Conservation (phyloP, 441 rosid species). For the Capsella rubella region DNA sequence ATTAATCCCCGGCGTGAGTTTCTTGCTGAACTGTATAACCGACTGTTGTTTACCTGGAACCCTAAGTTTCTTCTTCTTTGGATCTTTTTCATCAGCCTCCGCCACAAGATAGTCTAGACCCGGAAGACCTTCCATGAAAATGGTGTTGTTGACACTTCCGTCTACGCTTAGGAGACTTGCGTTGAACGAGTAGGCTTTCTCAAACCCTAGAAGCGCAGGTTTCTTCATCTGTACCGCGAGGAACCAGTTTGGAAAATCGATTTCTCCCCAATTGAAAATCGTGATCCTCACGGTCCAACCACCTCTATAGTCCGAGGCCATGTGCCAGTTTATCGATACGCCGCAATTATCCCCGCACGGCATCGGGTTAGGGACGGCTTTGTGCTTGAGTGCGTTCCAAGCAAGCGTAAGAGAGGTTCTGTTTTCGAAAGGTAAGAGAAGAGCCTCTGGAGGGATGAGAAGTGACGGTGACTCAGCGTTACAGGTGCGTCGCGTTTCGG, state of each 20-base stretch:
- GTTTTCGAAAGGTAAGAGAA: constrained; percentile 61
- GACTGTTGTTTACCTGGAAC: constrained; percentile 63
- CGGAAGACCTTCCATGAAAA: constrained; percentile 53
- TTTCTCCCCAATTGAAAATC: constrained; percentile 61
- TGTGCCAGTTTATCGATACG: constrained; percentile 62
- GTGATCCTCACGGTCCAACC: constrained; percentile 66
- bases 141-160: constrained; percentile 50
- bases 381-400: constrained; percentile 51
- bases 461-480: constrained; percentile 49
- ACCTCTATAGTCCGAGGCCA: constrained; percentile 49
- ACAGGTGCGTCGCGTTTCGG: constrained; percentile 48
- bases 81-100: constrained; percentile 49
- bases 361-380: constrained; percentile 52
- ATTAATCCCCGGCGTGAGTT: constrained; percentile 50
- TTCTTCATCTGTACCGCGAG: constrained; percentile 51
- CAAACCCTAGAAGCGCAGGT: constrained; percentile 51
- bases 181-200: constrained; percentile 57
- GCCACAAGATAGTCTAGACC: constrained; percentile 53
- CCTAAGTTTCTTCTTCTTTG: constrained; percentile 52
- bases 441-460: constrained; percentile 49
- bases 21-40: constrained; percentile 57
- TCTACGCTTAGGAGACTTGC: constrained; percentile 52
- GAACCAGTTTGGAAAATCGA: constrained; percentile 54
- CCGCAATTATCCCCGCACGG: constrained; percentile 71
- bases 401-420: constrained; percentile 47